Percentiles rank a stretch among this genome's conserved stretches.
These are phyloP conservation scores for Barnettozyma sucrosica DNA, from an alignment of 805 yeast species.

Conservation along the genomic window DNA sequence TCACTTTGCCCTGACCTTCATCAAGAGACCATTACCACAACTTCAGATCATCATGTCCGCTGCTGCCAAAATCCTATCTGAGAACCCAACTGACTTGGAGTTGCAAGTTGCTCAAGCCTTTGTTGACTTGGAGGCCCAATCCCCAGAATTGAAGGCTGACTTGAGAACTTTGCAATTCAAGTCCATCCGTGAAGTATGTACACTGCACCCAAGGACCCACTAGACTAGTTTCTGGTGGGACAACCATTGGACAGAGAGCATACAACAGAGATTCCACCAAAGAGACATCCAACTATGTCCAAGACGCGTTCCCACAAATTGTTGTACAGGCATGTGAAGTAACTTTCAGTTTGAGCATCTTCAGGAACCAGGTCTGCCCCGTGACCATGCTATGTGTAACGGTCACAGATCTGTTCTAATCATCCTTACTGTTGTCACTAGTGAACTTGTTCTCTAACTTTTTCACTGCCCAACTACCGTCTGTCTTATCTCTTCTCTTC, in stretches of 20 bases:
- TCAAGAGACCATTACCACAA: background rate
- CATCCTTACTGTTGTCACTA: background rate
- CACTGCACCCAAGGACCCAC: conserved; percentile 5
- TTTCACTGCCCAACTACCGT: background rate
- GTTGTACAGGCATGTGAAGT: background rate
- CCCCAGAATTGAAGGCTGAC: conserved; percentile 95
- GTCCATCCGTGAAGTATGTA: conserved; percentile 83
- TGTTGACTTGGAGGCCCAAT: conserved; percentile 87
- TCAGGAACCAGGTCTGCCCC: background rate
- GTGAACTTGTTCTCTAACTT: background rate
- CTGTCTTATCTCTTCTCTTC: background rate
- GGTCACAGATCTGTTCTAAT: background rate
- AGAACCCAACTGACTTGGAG: conserved; percentile 97
- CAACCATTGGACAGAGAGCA: conserved; percentile 4
- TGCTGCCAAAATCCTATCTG: conserved; percentile 89
- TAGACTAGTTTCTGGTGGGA: background rate
- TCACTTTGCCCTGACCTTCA: background rate
- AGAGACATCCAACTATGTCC: background rate
- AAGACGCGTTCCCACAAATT: background rate
- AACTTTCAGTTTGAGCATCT: background rate
- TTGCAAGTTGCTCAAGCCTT: conserved; percentile 99
- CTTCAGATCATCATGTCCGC: conserved; percentile 73
- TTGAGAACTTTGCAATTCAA: conserved; percentile 98
- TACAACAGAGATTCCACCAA: background rate
- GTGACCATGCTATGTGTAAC: too few relatives aligned